phyloP scores from a whole-genome alignment of 176 grass and related monocot species.

The Oryza glaberrima region DNA sequence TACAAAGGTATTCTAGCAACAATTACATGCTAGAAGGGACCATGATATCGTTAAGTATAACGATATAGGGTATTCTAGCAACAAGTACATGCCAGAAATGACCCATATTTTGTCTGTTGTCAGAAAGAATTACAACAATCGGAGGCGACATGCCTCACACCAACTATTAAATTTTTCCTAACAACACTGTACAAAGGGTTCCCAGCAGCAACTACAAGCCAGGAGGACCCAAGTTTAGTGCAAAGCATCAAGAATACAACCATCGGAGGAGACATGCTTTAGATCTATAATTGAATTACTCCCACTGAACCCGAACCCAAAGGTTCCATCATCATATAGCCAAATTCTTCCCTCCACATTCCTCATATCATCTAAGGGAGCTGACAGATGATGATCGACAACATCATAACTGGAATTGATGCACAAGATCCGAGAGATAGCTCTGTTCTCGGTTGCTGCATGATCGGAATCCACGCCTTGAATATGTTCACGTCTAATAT shows the following conservation, averaged over 20 bases:
- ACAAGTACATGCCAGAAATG: conserved; percentile 47
- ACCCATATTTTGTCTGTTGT: conserved; percentile 33
- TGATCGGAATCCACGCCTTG: conserved; percentile 22
- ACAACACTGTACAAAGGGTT: conserved; percentile 41
- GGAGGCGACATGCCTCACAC: conserved; percentile 58
- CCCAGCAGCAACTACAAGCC: conserved; percentile 54
- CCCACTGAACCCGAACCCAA: conserved; percentile 86
- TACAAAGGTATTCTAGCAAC: conserved; percentile 54
- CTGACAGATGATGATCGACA: conserved; percentile 52
- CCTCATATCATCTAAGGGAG: conserved; percentile 52
- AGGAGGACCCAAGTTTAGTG: conserved; percentile 39
- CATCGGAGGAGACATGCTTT: conserved; percentile 66
- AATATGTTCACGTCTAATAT: conserved; percentile 59
- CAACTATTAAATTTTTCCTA: conserved; percentile 54
- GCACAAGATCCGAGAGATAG: conserved; percentile 69
- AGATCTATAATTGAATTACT: conserved; percentile 81
- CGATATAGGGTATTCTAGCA: conserved; percentile 47
- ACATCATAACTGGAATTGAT: conserved; percentile 83
- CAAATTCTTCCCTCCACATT: conserved; percentile 85
- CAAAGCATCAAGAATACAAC: conserved; percentile 66
- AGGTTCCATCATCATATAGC: conserved; percentile 89
- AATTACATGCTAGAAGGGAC: conserved; percentile 61
- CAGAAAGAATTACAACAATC: conserved; percentile 57
- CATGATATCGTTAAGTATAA: conserved; percentile 28
- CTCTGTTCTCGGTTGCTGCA: conserved; percentile 8